A percentile compares a stretch with the other conserved stretches of the same genome.
Conservation (phyloP, 1,139 yeast species). For the Saccharomyces pastorianus region DNA sequence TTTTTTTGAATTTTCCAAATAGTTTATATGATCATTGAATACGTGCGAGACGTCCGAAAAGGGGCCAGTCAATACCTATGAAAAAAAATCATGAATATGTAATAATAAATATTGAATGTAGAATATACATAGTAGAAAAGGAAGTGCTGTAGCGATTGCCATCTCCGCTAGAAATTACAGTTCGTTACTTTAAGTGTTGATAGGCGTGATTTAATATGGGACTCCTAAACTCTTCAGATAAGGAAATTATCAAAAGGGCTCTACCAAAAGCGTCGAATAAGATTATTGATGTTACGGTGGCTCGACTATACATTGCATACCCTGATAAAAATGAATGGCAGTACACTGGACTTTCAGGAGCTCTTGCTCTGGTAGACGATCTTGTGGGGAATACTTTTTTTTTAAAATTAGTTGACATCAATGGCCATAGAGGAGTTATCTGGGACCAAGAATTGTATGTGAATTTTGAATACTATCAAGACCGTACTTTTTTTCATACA, state of each 20-base stretch:
- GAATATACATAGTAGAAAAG: background rate
- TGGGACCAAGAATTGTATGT: conserved; percentile 97
- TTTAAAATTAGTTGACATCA: conserved; percentile 76
- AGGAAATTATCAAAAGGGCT: conserved; percentile 79
- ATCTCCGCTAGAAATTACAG: background rate
- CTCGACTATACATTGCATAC: conserved; percentile 79
- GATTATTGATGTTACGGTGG: conserved; percentile 84
- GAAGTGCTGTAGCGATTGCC: background rate
- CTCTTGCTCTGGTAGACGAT: conserved; percentile 81
- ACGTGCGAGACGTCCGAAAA: background rate
- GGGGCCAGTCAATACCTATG: background rate
- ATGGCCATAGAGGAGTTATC: conserved; percentile 73
- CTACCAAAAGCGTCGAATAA: conserved; percentile 85
- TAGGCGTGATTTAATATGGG: conserved; percentile 37
- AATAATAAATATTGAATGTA: background rate
- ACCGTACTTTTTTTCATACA: conserved; percentile 87
- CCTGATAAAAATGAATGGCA: conserved; percentile 80
- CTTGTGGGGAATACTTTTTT: conserved; percentile 90
- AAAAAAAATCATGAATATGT: background rate
- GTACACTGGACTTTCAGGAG: conserved; percentile 85
- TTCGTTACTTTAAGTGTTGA: background rate
- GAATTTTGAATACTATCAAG: conserved; percentile 84
- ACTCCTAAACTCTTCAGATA: conserved; percentile 59
- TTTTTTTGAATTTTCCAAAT: background rate
- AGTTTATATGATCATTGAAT: background rate